phyloP scores from a whole-genome alignment of 2,329 filamentous ascomycete genomes.

The Aspergillus neotritici region DNA sequence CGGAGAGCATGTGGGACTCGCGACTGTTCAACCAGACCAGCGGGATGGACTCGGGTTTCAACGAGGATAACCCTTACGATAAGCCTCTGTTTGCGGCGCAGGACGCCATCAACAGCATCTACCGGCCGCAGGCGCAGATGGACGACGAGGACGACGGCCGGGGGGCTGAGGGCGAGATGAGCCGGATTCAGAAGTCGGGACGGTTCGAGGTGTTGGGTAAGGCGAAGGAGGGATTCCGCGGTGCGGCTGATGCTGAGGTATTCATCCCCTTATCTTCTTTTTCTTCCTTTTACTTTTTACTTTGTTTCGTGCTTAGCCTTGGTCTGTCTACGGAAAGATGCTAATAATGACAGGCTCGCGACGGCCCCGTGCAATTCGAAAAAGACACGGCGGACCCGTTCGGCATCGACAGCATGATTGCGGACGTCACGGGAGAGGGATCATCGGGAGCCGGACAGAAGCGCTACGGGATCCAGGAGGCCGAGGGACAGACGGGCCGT shows the following conservation, averaged over 20 bases:
- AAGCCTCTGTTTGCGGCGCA: constrained; percentile 95
- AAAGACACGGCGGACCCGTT: constrained; percentile 84
- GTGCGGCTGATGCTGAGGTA: constrained; percentile 71
- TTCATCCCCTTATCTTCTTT: constrained; percentile 24
- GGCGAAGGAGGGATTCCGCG: constrained; percentile 80
- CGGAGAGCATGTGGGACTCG: constrained; percentile 95
- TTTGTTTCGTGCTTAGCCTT: no score
- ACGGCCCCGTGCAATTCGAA: constrained; percentile 94
- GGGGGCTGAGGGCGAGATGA: constrained; percentile 74
- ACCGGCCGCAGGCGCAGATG: constrained; percentile 68
- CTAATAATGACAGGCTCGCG: constrained; percentile 53
- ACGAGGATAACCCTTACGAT: constrained; percentile 96
- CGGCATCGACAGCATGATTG: constrained; percentile 89
- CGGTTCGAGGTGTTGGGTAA: constrained; percentile 85
- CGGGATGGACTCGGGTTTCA: constrained; percentile 87
- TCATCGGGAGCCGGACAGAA: constrained; percentile 42
- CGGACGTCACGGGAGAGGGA: constrained; percentile 56
- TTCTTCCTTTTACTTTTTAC: not conserved
- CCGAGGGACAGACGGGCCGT: constrained; percentile 30
- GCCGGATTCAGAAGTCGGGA: constrained; percentile 76
- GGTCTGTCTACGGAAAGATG: not conserved
- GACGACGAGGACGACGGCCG: constrained; percentile 68
- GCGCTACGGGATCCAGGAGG: constrained; percentile 42
- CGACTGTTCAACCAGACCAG: constrained; percentile 89
- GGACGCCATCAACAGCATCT: constrained; percentile 91